phyloP scores from a whole-genome alignment of 139 green algal species.

The Micractinium sp. region DNA sequence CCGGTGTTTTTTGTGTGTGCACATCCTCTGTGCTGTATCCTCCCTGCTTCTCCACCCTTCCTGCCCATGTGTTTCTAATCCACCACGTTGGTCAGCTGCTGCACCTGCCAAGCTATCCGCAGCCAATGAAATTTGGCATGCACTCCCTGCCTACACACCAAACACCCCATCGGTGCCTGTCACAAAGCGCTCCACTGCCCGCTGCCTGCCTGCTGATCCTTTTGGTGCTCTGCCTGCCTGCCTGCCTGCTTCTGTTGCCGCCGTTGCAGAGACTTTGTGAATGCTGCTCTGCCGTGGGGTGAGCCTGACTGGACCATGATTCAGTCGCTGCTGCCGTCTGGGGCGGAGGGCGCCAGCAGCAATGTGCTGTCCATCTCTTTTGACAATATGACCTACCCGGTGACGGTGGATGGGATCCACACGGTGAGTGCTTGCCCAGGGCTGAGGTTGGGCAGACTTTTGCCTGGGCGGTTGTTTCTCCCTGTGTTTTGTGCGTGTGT shows the following conservation, averaged over 20 bases:
- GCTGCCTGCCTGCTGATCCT: not conserved
- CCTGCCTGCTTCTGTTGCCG: not conserved
- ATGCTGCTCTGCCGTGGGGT: slow-evolving; percentile 58
- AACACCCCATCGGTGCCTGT: not conserved
- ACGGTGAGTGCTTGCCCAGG: slow-evolving; percentile 46
- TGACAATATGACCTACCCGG: slow-evolving; percentile 67
- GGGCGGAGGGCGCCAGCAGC: not conserved
- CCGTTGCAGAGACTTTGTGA: slow-evolving; percentile 65
- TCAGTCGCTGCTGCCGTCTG: slow-evolving; percentile 1
- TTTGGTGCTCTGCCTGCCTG: not conserved
- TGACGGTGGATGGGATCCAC: slow-evolving; percentile 73
- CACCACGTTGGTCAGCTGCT: no score
- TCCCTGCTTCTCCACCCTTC: not conserved
- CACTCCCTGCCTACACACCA: not conserved
- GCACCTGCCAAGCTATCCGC: not conserved
- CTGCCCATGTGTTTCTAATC: not conserved
- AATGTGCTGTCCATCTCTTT: slow-evolving; percentile 47
- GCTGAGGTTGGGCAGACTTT: not conserved
- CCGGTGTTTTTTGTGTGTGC: no score
- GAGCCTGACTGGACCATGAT: slow-evolving; percentile 15
- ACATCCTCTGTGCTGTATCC: not conserved
- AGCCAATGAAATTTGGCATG: not conserved
- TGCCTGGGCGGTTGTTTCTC: not conserved
- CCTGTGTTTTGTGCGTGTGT: not conserved
- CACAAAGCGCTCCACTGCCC: no score